Evolutionary conservation across 2,329 filamentous ascomycete species (phyloP).

Genomic region (Hymenoscyphus salicellus): DNA sequence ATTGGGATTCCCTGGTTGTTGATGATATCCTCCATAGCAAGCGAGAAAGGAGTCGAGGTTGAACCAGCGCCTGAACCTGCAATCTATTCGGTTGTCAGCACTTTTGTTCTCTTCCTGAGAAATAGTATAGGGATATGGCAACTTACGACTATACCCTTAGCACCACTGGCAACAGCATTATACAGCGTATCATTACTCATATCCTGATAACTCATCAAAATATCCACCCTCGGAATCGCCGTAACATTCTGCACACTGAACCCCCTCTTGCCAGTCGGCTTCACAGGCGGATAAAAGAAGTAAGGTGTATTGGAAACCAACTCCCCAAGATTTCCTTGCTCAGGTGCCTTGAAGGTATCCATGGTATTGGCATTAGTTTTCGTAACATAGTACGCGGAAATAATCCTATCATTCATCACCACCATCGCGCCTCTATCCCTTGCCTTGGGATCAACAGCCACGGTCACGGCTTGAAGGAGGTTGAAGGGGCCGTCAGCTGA

Average conservation of each 20-base stretch:
- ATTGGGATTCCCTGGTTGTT: conserved; percentile 48
- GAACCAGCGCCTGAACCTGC: conserved; percentile 55
- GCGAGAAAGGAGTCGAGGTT: conserved; percentile 41
- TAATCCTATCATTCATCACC: conserved; percentile 60
- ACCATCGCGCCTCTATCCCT: conserved; percentile 55
- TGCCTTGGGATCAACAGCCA: conserved; percentile 48
- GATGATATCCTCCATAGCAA: conserved; percentile 44
- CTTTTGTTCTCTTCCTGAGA: neutral
- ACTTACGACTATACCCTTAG: conserved; percentile 48
- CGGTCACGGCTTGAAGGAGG: conserved; percentile 56
- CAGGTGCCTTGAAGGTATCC: conserved; percentile 58
- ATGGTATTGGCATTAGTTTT: conserved; percentile 63
- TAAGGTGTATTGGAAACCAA: conserved; percentile 57
- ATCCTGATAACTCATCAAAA: conserved; percentile 55
- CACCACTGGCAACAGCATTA: conserved; percentile 48
- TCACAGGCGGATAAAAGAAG: conserved; percentile 56
- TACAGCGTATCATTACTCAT: conserved; percentile 48
- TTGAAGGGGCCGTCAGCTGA: conserved; percentile 63
- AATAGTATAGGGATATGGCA: no score
- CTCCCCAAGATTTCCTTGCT: conserved; percentile 56
- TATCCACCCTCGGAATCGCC: conserved; percentile 52
- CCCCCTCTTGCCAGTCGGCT: conserved; percentile 46
- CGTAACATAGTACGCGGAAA: conserved; percentile 54
- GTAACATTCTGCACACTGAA: conserved; percentile 41
- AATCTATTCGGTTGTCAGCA: conserved; percentile 30